A percentile compares a stretch with the other conserved stretches of the same genome.
Evolutionary conservation across 805 yeast species (phyloP).

Genomic region (Pichia paraexigua): DNA sequence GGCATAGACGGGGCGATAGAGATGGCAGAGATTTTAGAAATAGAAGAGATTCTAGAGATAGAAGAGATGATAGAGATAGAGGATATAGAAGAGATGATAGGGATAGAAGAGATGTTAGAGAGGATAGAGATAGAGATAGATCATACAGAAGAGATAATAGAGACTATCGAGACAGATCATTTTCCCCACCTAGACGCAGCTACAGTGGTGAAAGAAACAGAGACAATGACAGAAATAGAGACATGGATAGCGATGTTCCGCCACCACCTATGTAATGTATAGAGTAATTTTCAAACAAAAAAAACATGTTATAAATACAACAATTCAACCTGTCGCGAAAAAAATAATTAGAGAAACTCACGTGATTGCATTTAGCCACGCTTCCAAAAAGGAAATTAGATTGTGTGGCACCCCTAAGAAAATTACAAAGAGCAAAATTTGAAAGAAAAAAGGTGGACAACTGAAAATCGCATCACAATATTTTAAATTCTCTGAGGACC

Average conservation of each 20-base stretch:
- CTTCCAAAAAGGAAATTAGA: no score
- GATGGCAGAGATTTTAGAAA: neutral
- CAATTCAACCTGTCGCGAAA: neutral
- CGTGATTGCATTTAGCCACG: no score
- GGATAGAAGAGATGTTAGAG: slow-evolving; percentile 8
- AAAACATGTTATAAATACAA: neutral
- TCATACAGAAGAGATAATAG: no score
- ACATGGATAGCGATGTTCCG: neutral
- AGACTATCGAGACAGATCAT: neutral
- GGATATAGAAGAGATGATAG: neutral
- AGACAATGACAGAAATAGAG: neutral
- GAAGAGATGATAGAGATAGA: neutral
- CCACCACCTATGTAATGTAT: neutral
- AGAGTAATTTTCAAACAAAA: neutral
- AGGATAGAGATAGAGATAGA: neutral
- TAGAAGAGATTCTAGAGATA: slow-evolving; percentile 8
- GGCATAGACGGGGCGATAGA: slow-evolving; percentile 11
- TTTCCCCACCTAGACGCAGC: neutral
- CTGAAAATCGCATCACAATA: no score
- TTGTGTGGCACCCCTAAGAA: no score
- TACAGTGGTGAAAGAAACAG: slow-evolving; percentile 4
- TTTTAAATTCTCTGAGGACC: no score
- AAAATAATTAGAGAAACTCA: no score
- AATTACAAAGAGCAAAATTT: no score
- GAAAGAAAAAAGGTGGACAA: no score